These are phyloP conservation scores for Ophiostoma quercus DNA, from an alignment of 2,329 filamentous ascomycete species.

Conservation along the genomic window DNA sequence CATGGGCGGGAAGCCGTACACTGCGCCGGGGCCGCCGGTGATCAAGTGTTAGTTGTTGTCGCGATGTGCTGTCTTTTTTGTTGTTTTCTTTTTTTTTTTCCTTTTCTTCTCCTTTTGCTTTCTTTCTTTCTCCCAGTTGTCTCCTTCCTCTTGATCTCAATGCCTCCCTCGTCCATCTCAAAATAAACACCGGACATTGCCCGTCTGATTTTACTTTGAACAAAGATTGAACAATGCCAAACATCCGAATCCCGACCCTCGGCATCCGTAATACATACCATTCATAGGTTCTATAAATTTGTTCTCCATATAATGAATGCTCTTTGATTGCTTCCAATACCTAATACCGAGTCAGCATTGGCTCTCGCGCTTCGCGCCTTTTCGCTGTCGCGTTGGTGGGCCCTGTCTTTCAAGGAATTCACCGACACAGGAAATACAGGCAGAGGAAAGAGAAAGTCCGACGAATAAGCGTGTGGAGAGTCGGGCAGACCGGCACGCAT, in stretches of 20 bases:
- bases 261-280: neutral
- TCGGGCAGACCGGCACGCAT: slow-evolving; percentile 13
- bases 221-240: neutral
- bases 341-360: neutral
- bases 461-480: slow-evolving; percentile 10
- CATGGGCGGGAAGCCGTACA: slow-evolving; percentile 40
- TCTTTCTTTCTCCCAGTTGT: neutral
- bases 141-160: neutral
- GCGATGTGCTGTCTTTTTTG: neutral
- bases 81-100: neutral
- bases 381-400: slow-evolving; percentile 24
- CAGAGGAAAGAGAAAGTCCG: neutral
- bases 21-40: slow-evolving; percentile 27
- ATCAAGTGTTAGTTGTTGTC: neutral
- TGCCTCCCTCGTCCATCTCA: neutral
- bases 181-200: neutral
- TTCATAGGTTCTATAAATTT: neutral
- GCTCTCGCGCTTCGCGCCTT: slow-evolving; percentile 27
- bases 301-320: neutral
- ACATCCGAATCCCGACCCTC: neutral
- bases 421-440: neutral
- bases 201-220: no score
- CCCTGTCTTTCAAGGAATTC: neutral
- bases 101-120: neutral
- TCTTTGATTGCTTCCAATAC: neutral